phyloP scores from a whole-genome alignment of 306 rosid genomes.

The Vigna radiata region DNA sequence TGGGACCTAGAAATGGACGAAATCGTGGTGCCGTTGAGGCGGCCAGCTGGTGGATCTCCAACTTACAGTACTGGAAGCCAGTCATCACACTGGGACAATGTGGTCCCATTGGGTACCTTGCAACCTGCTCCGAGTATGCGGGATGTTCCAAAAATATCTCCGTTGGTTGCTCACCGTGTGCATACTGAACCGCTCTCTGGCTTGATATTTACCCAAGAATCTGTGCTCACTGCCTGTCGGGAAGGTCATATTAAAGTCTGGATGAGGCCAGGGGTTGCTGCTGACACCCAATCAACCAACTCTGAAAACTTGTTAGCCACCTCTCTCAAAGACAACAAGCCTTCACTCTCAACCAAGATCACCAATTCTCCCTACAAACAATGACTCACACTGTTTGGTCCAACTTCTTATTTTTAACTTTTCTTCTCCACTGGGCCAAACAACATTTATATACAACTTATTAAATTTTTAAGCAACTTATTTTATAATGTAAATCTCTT shows the following conservation, averaged over 20 bases:
- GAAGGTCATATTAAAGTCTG: constrained; percentile 93
- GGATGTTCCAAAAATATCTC: constrained; percentile 88
- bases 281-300: constrained; percentile 67
- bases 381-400: constrained; percentile 43
- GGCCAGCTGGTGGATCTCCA: constrained; percentile 95
- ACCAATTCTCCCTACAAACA: constrained; percentile 64
- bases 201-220: constrained; percentile 80
- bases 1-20: constrained; percentile 96
- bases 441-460: too few species aligned
- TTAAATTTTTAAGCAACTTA: too few species aligned
- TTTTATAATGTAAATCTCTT: too few species aligned
- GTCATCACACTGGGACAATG: constrained; percentile 94
- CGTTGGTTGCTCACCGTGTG: constrained; percentile 84
- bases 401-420: too few species aligned
- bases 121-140: constrained; percentile 94
- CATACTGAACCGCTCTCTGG: constrained; percentile 96
- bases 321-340: constrained; percentile 76
- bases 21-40: constrained; percentile 87
- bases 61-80: constrained; percentile 91
- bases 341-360: constrained; percentile 60
- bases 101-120: constrained; percentile 74
- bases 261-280: constrained; percentile 73
- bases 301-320: constrained; percentile 58
- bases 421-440: too few species aligned
- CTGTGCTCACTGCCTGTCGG: constrained; percentile 87